phyloP scores from a whole-genome alignment of 1,284 basidiomycete genomes.

The Heliocybe sulcata region DNA sequence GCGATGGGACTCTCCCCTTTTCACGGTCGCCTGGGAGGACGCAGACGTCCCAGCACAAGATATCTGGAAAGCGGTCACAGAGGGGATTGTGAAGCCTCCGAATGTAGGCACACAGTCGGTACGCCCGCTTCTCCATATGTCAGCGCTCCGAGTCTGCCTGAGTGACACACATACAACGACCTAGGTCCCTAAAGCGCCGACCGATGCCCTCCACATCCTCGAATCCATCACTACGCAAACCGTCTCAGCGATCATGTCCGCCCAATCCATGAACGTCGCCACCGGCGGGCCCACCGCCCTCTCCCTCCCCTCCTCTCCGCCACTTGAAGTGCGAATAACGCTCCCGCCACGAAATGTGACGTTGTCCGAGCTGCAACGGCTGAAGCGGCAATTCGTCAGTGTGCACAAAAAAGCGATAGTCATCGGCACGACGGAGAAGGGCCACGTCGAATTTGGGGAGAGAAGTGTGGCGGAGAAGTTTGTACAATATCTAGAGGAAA shows the following conservation, averaged over 20 bases:
- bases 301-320: slow-evolving; percentile 20
- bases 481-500: slow-evolving; percentile 73
- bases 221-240: slow-evolving; percentile 66
- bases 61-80: slow-evolving; percentile 81
- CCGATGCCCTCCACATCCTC: slow-evolving; percentile 73
- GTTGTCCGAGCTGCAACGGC: slow-evolving; percentile 77
- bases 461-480: slow-evolving; percentile 70
- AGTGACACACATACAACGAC: slow-evolving; percentile 8
- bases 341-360: slow-evolving; percentile 69
- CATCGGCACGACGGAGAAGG: slow-evolving; percentile 75
- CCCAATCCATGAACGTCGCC: slow-evolving; percentile 37
- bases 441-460: slow-evolving; percentile 71
- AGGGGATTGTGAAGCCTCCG: slow-evolving; percentile 77
- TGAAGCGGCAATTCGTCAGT: slow-evolving; percentile 84
- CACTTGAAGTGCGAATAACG: slow-evolving; percentile 35
- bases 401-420: slow-evolving; percentile 86
- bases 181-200: slow-evolving; percentile 71
- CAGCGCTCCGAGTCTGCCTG: background rate
- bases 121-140: slow-evolving; percentile 19
- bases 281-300: slow-evolving; percentile 50
- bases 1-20: slow-evolving; percentile 94
- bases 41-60: slow-evolving; percentile 59
- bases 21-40: slow-evolving; percentile 78
- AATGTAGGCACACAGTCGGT: slow-evolving; percentile 83
- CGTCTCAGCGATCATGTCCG: slow-evolving; percentile 61